Evolutionary conservation across 176 grass and related monocot species (phyloP).

Genomic region (Oryza australiensis): DNA sequence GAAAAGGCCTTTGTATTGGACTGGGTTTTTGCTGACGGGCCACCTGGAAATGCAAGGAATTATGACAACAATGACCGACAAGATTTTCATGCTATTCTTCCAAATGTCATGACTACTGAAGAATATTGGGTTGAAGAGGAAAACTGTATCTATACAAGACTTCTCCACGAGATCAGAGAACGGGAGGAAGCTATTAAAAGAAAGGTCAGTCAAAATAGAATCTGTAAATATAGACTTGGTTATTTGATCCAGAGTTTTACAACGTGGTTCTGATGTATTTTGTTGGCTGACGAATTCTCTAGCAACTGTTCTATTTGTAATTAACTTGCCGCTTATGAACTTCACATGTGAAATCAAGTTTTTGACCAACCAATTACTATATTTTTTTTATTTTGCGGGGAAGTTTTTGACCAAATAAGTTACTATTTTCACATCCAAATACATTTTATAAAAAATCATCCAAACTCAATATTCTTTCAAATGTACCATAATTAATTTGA

Average conservation of each 20-base stretch:
- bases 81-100: constrained; percentile 85
- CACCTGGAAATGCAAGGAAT: constrained; percentile 64
- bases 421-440: constrained; percentile 6
- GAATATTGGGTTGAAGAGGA: constrained; percentile 78
- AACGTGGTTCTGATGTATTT: constrained; percentile 6
- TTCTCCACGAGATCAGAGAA: constrained; percentile 71
- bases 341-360: background rate
- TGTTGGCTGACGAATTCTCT: background rate
- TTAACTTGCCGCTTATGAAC: background rate
- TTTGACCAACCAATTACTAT: background rate
- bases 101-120: constrained; percentile 44
- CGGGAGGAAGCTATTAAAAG: constrained; percentile 54
- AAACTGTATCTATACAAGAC: constrained; percentile 60
- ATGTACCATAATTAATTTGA: background rate
- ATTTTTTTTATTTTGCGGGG: too few relatives aligned
- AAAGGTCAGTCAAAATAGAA: constrained; percentile 49
- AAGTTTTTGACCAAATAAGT: background rate
- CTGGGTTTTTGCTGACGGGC: constrained; percentile 82
- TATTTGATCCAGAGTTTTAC: background rate
- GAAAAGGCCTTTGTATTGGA: constrained; percentile 64
- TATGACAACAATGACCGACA: constrained; percentile 78
- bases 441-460: background rate
- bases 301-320: background rate
- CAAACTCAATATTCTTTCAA: constrained; percentile 4
- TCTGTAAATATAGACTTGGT: background rate